A percentile compares a stretch with the other conserved stretches of the same genome.
These are phyloP conservation scores for Stylosanthes scabra DNA, from an alignment of 331 rosid genomes.

Conservation along the genomic window DNA sequence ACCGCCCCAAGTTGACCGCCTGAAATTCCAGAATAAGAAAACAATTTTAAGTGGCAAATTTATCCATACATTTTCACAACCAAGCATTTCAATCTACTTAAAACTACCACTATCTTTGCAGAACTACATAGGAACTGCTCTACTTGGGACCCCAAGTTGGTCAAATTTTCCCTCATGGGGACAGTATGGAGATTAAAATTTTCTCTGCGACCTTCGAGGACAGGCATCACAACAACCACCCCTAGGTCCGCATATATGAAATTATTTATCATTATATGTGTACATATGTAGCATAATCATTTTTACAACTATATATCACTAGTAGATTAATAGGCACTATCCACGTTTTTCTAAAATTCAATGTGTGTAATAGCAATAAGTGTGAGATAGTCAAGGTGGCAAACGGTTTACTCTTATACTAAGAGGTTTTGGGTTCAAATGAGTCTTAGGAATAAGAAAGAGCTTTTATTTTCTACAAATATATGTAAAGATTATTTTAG, in stretches of 20 bases:
- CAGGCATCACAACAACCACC: not conserved
- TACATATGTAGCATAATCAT: too few relatives aligned
- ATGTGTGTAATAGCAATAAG: too few relatives aligned
- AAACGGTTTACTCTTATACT: too few relatives aligned
- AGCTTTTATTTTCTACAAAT: too few relatives aligned
- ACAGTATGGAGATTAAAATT: not conserved
- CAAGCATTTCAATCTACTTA: conserved; percentile 1
- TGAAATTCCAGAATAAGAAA: conserved; percentile 42
- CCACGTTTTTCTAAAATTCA: too few relatives aligned
- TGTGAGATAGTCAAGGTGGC: too few relatives aligned
- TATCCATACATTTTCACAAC: conserved; percentile 1
- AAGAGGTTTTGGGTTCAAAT: too few relatives aligned
- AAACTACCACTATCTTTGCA: not conserved
- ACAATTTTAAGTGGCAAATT: not conserved
- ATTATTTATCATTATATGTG: not conserved
- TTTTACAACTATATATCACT: too few relatives aligned
- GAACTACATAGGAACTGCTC: not conserved
- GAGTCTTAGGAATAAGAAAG: too few relatives aligned
- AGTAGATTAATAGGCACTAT: too few relatives aligned
- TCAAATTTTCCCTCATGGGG: not conserved
- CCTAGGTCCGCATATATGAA: not conserved
- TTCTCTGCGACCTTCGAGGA: not conserved
- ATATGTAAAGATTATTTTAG: too few relatives aligned
- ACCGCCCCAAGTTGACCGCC: conserved; percentile 83
- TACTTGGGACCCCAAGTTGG: not conserved